phyloP scores from a whole-genome alignment of 495 filamentous ascomycete genomes.

The Aspergillus mulundensis region DNA sequence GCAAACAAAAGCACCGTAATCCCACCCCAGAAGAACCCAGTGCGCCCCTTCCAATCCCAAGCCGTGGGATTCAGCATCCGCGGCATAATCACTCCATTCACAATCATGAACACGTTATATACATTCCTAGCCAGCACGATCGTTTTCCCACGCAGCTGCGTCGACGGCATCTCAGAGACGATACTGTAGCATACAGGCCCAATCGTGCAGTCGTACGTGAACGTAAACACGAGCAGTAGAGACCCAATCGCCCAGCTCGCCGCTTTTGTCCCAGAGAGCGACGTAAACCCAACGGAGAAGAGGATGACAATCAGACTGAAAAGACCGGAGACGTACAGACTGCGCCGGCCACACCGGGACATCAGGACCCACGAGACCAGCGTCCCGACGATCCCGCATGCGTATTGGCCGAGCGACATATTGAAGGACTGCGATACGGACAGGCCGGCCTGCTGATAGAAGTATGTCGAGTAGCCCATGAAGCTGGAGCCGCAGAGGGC shows the following conservation, averaged over 20 bases:
- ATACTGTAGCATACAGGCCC: slow-evolving; percentile 9
- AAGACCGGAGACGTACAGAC: background rate
- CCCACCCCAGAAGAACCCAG: slow-evolving; percentile 12
- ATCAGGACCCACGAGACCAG: slow-evolving; percentile 7
- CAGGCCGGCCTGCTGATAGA: slow-evolving; percentile 10
- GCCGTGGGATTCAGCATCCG: slow-evolving; percentile 12
- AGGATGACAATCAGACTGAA: background rate
- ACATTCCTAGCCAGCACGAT: slow-evolving; percentile 8
- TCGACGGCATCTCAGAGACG: slow-evolving; percentile 5
- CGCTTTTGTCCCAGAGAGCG: background rate
- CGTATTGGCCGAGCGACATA: slow-evolving; percentile 10
- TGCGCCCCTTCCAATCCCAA: slow-evolving; percentile 7
- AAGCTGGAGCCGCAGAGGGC: slow-evolving; percentile 12
- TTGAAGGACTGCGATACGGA: slow-evolving; percentile 12
- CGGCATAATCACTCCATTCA: slow-evolving; percentile 14
- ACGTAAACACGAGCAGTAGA: slow-evolving; percentile 6
- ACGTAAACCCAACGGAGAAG: slow-evolving; percentile 1
- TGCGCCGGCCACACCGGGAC: slow-evolving; percentile 5
- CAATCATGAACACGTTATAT: slow-evolving; percentile 12
- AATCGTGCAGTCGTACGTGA: slow-evolving; percentile 10
- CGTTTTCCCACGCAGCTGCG: slow-evolving; percentile 8
- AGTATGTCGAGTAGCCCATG: slow-evolving; percentile 12
- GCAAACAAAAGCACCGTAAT: background rate
- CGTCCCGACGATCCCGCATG: slow-evolving; percentile 2
- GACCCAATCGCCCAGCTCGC: slow-evolving; percentile 7